phyloP scores from a whole-genome alignment of 2,329 filamentous ascomycete genomes.

The Botrytis fragariae region DNA sequence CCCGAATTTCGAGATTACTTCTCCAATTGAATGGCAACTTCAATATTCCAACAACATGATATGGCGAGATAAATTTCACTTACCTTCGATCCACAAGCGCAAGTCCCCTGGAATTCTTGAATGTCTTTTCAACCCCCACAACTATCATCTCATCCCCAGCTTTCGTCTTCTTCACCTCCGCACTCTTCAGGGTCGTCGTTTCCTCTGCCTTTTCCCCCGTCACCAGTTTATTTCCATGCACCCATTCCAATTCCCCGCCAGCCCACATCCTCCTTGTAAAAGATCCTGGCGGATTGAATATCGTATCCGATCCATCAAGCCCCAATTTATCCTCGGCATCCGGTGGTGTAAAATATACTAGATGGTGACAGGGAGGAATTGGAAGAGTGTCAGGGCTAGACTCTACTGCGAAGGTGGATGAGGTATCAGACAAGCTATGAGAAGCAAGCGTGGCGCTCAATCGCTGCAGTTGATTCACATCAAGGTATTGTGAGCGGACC shows the following conservation, averaged over 20 bases:
- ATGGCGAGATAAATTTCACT: background rate
- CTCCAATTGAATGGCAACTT: background rate
- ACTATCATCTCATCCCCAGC: slow-evolving; percentile 61
- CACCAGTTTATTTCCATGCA: slow-evolving; percentile 42
- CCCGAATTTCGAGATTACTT: no score
- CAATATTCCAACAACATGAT: no score
- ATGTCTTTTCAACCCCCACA: slow-evolving; percentile 61
- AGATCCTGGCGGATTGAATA: slow-evolving; percentile 57
- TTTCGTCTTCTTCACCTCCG: slow-evolving; percentile 53
- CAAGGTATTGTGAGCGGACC: slow-evolving; percentile 51
- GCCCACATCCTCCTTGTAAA: slow-evolving; percentile 69
- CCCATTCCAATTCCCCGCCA: slow-evolving; percentile 57
- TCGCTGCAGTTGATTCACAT: slow-evolving; percentile 62
- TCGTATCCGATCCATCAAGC: slow-evolving; percentile 57
- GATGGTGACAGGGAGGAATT: slow-evolving; percentile 50
- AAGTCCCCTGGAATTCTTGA: slow-evolving; percentile 50
- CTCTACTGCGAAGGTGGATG: slow-evolving; percentile 13
- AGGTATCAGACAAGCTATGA: slow-evolving; percentile 41
- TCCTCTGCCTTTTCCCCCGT: slow-evolving; percentile 58
- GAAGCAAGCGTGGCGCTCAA: slow-evolving; percentile 54
- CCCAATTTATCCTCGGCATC: slow-evolving; percentile 55
- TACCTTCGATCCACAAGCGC: slow-evolving; percentile 55
- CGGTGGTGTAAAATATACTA: slow-evolving; percentile 61
- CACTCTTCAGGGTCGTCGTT: slow-evolving; percentile 53
- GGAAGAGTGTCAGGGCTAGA: slow-evolving; percentile 10